phyloP scores from a whole-genome alignment of 164 flowering plant species.

The Kingdonia uniflora region DNA sequence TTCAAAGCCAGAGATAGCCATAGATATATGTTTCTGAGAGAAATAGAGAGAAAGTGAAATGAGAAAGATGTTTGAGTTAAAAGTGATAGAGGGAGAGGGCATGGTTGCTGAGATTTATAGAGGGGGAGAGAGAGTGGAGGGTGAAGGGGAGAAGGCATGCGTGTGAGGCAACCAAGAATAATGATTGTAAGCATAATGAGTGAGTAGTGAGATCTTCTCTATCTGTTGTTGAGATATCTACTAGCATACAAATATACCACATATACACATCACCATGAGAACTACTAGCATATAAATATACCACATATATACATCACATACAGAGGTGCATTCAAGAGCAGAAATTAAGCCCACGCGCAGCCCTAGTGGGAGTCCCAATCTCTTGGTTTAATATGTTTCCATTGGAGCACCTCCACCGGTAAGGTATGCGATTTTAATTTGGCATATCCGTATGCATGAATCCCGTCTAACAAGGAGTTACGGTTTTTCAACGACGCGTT shows the following conservation, averaged over 20 bases:
- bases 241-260: too few relatives aligned
- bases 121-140: not conserved
- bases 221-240: too few relatives aligned
- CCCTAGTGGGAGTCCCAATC: conserved; percentile 11
- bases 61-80: not conserved
- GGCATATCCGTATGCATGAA: too few relatives aligned
- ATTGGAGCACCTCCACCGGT: too few relatives aligned
- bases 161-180: conserved; percentile 75
- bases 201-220: conserved; percentile 27
- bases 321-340: conserved; percentile 32
- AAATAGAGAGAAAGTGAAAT: not conserved
- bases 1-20: conserved; percentile 81
- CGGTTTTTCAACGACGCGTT: too few relatives aligned
- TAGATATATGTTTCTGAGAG: conserved; percentile 12
- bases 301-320: not conserved
- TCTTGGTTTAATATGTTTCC: not conserved
- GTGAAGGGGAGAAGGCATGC: conserved; percentile 31
- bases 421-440: too few relatives aligned
- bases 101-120: conserved; percentile 11
- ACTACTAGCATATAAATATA: too few relatives aligned
- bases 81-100: conserved; percentile 16
- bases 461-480: too few relatives aligned
- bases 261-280: too few relatives aligned
- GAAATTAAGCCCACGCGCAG: conserved; percentile 28
- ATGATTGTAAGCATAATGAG: conserved; percentile 54